A percentile compares a stretch with the other conserved stretches of the same genome.
Conservation (phyloP, 1,139 yeast species). For the Meyerozyma smithsonii region DNA sequence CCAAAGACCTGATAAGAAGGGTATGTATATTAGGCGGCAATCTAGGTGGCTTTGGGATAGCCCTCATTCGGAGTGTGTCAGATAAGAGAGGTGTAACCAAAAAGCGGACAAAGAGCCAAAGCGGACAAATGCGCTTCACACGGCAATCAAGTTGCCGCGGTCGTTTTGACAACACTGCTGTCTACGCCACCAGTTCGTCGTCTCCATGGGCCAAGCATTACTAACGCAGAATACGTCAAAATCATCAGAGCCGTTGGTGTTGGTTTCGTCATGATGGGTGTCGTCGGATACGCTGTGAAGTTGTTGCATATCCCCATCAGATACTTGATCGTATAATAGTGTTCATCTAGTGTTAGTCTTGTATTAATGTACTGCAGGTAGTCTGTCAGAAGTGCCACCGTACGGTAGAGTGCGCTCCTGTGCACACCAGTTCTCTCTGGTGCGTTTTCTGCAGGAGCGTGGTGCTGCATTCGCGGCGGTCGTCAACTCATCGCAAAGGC, state of each 20-base stretch:
- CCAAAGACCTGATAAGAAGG: conserved; percentile 85
- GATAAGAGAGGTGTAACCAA: too few species aligned
- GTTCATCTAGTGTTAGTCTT: background rate
- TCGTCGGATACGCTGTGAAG: conserved; percentile 93
- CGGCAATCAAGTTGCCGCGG: too few species aligned
- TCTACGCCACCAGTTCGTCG: too few species aligned
- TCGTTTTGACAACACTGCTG: too few species aligned
- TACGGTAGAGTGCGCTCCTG: too few species aligned
- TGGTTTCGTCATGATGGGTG: conserved; percentile 96
- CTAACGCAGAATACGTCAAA: conserved; percentile 68
- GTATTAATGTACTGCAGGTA: conserved; percentile 1
- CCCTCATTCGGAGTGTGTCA: too few species aligned
- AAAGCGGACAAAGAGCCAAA: too few species aligned
- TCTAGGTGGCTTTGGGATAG: too few species aligned
- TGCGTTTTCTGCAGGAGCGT: background rate
- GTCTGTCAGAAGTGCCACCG: too few species aligned
- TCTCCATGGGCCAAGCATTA: too few species aligned
- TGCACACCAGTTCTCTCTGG: background rate
- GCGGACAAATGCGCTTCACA: too few species aligned
- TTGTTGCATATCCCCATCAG: conserved; percentile 95
- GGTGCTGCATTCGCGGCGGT: background rate
- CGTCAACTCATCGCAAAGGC: conserved; percentile 2
- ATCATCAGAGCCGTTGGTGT: conserved; percentile 94
- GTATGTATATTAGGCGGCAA: conserved; percentile 47
- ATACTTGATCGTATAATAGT: conserved; percentile 77